A percentile compares a stretch with the other conserved stretches of the same genome.
phyloP scores from a whole-genome alignment of 352 stramenopile species.

The Pythium sukuiense region DNA sequence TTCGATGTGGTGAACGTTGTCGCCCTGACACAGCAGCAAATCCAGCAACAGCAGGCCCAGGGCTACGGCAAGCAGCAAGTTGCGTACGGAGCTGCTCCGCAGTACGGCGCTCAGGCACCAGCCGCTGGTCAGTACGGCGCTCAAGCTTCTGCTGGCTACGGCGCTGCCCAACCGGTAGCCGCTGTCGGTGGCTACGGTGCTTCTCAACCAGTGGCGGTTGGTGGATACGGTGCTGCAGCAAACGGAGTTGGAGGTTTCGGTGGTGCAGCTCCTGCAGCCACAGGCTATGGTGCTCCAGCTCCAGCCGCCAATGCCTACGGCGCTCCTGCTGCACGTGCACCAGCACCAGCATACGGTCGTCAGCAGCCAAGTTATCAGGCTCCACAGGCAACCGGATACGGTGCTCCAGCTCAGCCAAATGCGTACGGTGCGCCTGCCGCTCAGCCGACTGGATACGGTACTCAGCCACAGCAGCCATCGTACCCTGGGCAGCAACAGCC shows the following conservation, averaged over 20 bases:
- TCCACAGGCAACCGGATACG: constrained; percentile 18
- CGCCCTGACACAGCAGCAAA: constrained; percentile 52
- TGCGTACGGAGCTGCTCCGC: constrained; percentile 14
- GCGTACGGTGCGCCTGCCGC: constrained; percentile 5
- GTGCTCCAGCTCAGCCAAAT: constrained; percentile 3
- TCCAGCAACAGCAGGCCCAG: constrained; percentile 53
- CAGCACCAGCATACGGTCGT: constrained; percentile 43
- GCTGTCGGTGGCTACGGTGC: constrained; percentile 11
- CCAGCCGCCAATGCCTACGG: constrained; percentile 40
- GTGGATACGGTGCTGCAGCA: constrained; percentile 10
- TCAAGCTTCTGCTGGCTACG: constrained; percentile 40
- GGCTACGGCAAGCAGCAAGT: constrained; percentile 38
- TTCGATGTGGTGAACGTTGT: constrained; percentile 79
- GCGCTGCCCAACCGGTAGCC: constrained; percentile 35
- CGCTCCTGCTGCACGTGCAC: constrained; percentile 22
- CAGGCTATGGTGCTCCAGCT: constrained; percentile 30
- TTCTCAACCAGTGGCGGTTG: constrained; percentile 30
- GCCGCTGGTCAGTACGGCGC: constrained; percentile 43
- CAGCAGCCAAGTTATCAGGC: constrained; percentile 15
- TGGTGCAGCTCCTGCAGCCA: constrained; percentile 26
- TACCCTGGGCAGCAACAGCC: constrained; percentile 26
- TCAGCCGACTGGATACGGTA: constrained; percentile 18
- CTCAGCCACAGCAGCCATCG: constrained; percentile 21
- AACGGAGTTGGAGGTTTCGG: constrained; percentile 15
- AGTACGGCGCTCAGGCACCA: constrained; percentile 18